Conservation (phyloP, 2,329 filamentous ascomycete species). For the Colletotrichum salicis region DNA sequence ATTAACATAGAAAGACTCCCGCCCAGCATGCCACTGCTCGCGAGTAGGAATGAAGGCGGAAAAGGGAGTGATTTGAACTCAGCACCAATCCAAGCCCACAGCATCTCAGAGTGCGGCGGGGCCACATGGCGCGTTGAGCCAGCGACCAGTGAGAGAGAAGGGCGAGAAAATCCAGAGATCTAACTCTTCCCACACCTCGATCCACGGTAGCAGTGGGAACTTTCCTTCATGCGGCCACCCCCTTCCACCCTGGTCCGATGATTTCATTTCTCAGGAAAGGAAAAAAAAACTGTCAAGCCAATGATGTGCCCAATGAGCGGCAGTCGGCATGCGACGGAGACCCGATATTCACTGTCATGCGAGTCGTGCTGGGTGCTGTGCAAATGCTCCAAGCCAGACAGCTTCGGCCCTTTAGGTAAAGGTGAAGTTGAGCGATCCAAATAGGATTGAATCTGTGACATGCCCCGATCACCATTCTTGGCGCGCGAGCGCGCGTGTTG, state of each 20-base stretch:
- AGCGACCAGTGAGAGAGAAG: slow-evolving; percentile 19
- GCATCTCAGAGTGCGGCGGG: slow-evolving; percentile 2
- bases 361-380: background rate
- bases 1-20: background rate
- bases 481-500: background rate
- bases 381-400: background rate
- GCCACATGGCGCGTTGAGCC: slow-evolving; percentile 3
- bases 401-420: background rate
- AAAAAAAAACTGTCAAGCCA: background rate
- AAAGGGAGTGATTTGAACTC: background rate
- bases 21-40: background rate
- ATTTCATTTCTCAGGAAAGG: slow-evolving; percentile 11
- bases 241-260: slow-evolving; percentile 19
- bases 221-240: slow-evolving; percentile 21
- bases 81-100: background rate
- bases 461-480: background rate
- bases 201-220: slow-evolving; percentile 33
- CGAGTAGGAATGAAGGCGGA: background rate
- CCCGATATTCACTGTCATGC: background rate
- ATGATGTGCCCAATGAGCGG: background rate
- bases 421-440: background rate
- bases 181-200: slow-evolving; percentile 32
- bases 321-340: background rate
- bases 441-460: background rate
- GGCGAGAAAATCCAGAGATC: slow-evolving; percentile 24